Base-by-base conservation (phyloP, 192 early-diverging fungal genomes). In the Entomortierella parvispora region DNA sequence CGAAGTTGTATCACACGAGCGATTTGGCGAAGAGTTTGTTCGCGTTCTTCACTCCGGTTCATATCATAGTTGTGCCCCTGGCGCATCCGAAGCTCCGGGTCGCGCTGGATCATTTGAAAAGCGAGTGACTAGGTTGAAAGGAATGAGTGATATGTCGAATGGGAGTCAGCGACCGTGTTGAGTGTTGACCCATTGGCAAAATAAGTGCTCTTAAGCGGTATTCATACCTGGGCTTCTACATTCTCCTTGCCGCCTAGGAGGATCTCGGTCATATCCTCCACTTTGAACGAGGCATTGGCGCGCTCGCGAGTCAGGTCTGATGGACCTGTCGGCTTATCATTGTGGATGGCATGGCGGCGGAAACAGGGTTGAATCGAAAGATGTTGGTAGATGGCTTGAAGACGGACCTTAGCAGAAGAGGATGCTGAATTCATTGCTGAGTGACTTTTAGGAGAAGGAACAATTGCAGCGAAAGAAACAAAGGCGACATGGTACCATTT, bases 11-110 rank as follows among this genome's bases (percentile, higher is more conserved):
- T 53, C 34, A 67, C 61, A 20, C 86, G 68, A 2, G 71, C 71
- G 26, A 87, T 83, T 63, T 89, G 87, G 25, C 82, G 75, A 83
- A 86, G 85, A 2, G 83, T 84, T 85, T 82, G 80, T 82, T 88
- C 87, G 60, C 87, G 80, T 12, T 81, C 68, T 47, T 88, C 82
- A 10, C 65, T 58, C 50, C 75, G 59, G 22, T 80, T 71, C 64
- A 85, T 59, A 47, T 88, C 87, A 53, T 82, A 83, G 54, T 82
- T 79, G 33, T 80, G 80, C 23, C 80, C 80, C 42, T 72, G 65
- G 17, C 80, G 79, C 32, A 87, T 71, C 32, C 70, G 79, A n/a
- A 88, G 65, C 40, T 83, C 80, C 3, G 87, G 87, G 33, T 88
- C 87, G 33, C 77, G 60, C 60, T 84, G 80, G 47, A 88, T 83